Percentiles rank a stretch among this genome's conserved stretches.
Evolutionary conservation across 768 basidiomycete species (phyloP).

Genomic region (Suillus plorans): DNA sequence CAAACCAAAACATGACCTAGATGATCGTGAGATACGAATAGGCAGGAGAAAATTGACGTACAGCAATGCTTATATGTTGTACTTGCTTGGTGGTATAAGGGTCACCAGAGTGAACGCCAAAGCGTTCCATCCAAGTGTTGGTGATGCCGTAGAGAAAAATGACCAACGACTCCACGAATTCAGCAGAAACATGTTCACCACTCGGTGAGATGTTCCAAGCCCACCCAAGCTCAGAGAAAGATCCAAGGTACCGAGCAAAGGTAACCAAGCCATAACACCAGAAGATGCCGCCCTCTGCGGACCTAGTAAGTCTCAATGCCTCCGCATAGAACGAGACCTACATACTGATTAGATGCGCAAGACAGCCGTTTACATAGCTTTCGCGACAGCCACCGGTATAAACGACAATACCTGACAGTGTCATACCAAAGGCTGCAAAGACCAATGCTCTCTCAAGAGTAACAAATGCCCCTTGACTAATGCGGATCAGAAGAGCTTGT

Average conservation of each 20-base stretch:
- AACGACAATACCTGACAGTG: constrained; percentile 69
- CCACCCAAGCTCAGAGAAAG: constrained; percentile 87
- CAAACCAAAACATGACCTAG: constrained; percentile 92
- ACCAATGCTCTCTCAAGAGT: constrained; percentile 64
- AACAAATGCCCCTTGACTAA: constrained; percentile 50
- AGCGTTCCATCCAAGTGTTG: constrained; percentile 97
- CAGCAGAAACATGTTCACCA: constrained; percentile 55
- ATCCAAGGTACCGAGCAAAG: constrained; percentile 93
- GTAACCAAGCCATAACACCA: constrained; percentile 87
- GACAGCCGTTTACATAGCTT: constrained; percentile 75
- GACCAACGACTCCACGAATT: constrained; percentile 74
- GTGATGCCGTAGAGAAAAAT: constrained; percentile 89
- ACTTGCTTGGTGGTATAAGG: constrained; percentile 90
- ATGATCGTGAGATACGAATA: neutral
- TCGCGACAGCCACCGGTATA: constrained; percentile 89
- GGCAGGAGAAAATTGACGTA: constrained; percentile 32
- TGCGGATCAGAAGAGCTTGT: constrained; percentile 33
- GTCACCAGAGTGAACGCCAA: constrained; percentile 77
- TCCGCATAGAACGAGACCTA: neutral
- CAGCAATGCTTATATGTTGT: constrained; percentile 93
- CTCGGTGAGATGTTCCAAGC: constrained; percentile 83
- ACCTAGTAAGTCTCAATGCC: neutral
- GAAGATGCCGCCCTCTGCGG: constrained; percentile 84
- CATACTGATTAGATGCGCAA: constrained; percentile 91
- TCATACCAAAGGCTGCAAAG: constrained; percentile 65